Conservation (phyloP, 352 stramenopile genomes). For the Thraustochytrium striatum region DNA sequence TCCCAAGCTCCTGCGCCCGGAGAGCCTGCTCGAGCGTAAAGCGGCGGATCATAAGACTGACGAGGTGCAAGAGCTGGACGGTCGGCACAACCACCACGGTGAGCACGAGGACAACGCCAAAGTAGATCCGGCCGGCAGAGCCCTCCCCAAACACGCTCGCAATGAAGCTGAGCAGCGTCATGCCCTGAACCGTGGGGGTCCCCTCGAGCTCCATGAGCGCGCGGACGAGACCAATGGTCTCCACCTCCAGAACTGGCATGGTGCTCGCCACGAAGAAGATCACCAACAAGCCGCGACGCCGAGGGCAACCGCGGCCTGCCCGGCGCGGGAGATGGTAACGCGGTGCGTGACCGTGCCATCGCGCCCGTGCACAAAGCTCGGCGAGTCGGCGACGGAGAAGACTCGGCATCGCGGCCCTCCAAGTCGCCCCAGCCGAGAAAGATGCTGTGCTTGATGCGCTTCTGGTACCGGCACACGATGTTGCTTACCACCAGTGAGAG, state of each 20-base stretch:
- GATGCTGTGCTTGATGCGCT: constrained; percentile 1
- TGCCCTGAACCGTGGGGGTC: background rate
- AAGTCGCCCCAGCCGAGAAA: constrained; percentile 7
- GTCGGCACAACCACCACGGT: constrained; percentile 41
- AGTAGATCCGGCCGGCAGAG: background rate
- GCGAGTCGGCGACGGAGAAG: background rate
- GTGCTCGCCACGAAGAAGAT: constrained; percentile 16
- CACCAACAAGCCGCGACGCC: background rate
- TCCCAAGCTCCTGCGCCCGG: background rate
- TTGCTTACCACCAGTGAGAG: constrained; percentile 47
- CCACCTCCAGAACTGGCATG: background rate
- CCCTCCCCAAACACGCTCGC: constrained; percentile 8
- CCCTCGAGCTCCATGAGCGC: constrained; percentile 20
- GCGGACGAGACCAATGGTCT: constrained; percentile 22
- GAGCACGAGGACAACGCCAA: constrained; percentile 31
- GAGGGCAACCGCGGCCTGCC: background rate
- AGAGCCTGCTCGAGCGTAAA: constrained; percentile 32
- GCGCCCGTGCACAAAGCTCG: background rate
- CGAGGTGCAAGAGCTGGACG: constrained; percentile 35
- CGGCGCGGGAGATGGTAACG: constrained; percentile 1
- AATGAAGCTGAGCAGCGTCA: constrained; percentile 37
- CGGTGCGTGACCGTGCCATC: background rate
- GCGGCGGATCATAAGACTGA: constrained; percentile 2
- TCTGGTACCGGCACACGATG: constrained; percentile 29
- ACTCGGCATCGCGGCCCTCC: background rate